Percentiles rank a stretch among this genome's conserved stretches.
phyloP scores from a whole-genome alignment of 306 rosid genomes.

The Carpinus viminea region DNA sequence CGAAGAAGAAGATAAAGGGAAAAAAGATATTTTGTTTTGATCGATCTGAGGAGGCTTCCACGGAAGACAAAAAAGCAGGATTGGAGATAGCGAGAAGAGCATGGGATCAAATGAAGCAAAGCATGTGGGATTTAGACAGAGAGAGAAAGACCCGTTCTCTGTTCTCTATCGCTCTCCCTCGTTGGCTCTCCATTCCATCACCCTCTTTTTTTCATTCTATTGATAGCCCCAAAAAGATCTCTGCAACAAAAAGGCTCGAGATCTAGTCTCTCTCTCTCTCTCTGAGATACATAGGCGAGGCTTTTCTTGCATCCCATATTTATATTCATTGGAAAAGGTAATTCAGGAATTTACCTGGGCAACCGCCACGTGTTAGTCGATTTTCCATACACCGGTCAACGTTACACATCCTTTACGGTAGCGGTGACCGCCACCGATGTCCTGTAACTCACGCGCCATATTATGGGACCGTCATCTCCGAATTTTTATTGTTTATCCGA shows the following conservation, averaged over 20 bases:
- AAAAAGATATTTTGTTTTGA: constrained; percentile 35
- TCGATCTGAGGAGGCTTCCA: constrained; percentile 46
- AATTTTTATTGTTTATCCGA: neutral
- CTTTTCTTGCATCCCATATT: constrained; percentile 27
- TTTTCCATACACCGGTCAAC: constrained; percentile 36
- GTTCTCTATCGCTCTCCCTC: neutral
- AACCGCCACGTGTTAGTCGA: constrained; percentile 44
- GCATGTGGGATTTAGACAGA: constrained; percentile 29
- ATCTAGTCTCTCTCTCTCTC: constrained; percentile 14
- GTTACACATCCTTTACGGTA: neutral
- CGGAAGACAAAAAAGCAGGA: constrained; percentile 49
- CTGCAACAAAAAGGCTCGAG: constrained; percentile 41
- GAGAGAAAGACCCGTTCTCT: neutral
- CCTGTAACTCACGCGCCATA: constrained; percentile 15
- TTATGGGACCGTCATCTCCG: too few species aligned
- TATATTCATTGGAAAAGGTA: constrained; percentile 34
- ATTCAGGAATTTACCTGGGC: constrained; percentile 12
- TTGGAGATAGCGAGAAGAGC: constrained; percentile 34
- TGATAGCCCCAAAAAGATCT: constrained; percentile 42
- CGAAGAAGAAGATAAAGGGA: constrained; percentile 12
- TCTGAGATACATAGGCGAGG: constrained; percentile 33
- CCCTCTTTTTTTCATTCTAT: constrained; percentile 4
- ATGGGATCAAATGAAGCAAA: constrained; percentile 47
- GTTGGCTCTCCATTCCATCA: neutral
- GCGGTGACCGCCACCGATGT: constrained; percentile 28